Base-by-base conservation (phyloP, 75 land plant genomes). In the Azolla pinnata region DNA sequence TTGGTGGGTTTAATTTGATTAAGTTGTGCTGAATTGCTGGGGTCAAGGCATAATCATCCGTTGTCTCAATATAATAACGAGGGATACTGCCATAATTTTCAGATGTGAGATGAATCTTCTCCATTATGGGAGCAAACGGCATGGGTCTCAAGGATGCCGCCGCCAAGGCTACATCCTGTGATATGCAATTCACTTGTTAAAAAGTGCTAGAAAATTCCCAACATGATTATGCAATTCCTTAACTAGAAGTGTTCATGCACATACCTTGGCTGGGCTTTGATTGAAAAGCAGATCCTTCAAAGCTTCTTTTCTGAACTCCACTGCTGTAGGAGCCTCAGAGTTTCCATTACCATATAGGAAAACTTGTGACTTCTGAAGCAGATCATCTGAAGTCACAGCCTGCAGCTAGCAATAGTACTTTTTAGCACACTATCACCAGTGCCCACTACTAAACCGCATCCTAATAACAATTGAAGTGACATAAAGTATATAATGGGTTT, bases 81-180 rank as follows among this genome's bases (percentile, higher is more conserved):
- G 82, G 62, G 29, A 92, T 74, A 0, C 82, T 77, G 5, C 97
- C 97, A 60, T 88, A 87, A 1, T 83, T 85, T 29, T 62, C 63
- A 17, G 65, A 61, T 17, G 86, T 72, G 33, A 92, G 74, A 29
- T 61, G 59, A 21, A 92, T 70, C 70, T 85, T 92, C 69, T 92
- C 97, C 51, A 85, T 57, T 5, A 83, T 63, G 33, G 97, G 97
- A 8, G 86, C 79, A 66, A 92, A 85, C 0, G 97, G 95, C 31
- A 85, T 76, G 5, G 95, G 86, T 51, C 95, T 79, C 84, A 88
- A 77, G 46, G 97, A 84, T 23, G 88, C 86, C 4, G 78, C 77
- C 45, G 97, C 97, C 70, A 92, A 55, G 20, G 86, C 88, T 19
- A 88, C 73, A 55, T 92, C 97, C 97, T 92, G 70, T 20, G 27